These are phyloP conservation scores for Salicornia ramosissima DNA, from an alignment of 148 eudicot species.

Conservation along the genomic window DNA sequence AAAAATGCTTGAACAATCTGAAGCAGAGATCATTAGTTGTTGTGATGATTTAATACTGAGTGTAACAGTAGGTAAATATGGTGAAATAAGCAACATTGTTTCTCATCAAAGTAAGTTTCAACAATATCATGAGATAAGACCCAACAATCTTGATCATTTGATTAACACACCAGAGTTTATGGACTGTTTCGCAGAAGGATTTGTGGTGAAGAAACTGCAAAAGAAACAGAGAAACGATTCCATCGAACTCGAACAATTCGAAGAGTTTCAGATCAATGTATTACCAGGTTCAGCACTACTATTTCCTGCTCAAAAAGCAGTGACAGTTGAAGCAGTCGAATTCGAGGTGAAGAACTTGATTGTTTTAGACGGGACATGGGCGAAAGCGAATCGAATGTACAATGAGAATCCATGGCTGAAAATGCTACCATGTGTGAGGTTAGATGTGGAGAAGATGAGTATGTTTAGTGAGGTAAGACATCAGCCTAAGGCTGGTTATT, in stretches of 20 bases:
- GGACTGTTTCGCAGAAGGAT: slow-evolving; percentile 40
- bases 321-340: slow-evolving; percentile 36
- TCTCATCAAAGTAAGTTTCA: slow-evolving; percentile 15
- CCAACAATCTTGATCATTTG: slow-evolving; percentile 28
- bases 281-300: slow-evolving; percentile 65
- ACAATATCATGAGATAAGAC: slow-evolving; percentile 7
- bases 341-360: slow-evolving; percentile 76
- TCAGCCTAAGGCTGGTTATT: slow-evolving; percentile 67
- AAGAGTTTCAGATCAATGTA: slow-evolving; percentile 59
- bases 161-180: slow-evolving; percentile 24
- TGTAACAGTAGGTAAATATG: slow-evolving; percentile 48
- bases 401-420: slow-evolving; percentile 86
- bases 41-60: slow-evolving; percentile 12
- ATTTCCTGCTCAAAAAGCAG: slow-evolving; percentile 58
- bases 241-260: slow-evolving; percentile 26
- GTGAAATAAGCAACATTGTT: slow-evolving; percentile 34
- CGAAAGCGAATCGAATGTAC: slow-evolving; percentile 78
- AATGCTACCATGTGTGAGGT: slow-evolving; percentile 61
- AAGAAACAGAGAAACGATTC: slow-evolving; percentile 34
- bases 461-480: slow-evolving; percentile 72
- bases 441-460: slow-evolving; percentile 63
- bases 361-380: slow-evolving; percentile 90
- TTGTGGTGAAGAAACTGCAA: slow-evolving; percentile 52
- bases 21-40: background rate
- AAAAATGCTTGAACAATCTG: background rate